Evolutionary conservation across 1,284 basidiomycete species (phyloP).

Genomic region (Papiliotrema nemorosa): DNA sequence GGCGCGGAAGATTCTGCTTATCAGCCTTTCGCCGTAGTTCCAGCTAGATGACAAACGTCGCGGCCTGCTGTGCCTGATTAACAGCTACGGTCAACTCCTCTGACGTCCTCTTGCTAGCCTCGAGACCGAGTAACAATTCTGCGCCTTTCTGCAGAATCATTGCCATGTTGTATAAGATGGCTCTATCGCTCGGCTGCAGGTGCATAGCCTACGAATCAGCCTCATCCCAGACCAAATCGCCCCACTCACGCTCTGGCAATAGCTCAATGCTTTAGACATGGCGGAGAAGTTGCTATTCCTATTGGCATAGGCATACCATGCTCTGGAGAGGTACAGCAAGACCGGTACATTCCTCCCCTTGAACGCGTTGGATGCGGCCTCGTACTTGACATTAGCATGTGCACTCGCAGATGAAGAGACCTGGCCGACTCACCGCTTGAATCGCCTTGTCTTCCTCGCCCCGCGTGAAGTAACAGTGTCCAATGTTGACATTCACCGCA

Average conservation of each 20-base stretch:
- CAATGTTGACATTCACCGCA: conserved; percentile 89
- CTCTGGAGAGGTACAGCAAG: conserved; percentile 76
- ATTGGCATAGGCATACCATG: conserved; percentile 87
- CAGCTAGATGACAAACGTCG: conserved; percentile 58
- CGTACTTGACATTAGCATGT: conserved; percentile 61
- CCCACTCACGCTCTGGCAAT: conserved; percentile 65
- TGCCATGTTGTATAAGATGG: conserved; percentile 86
- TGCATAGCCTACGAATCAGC: conserved; percentile 62
- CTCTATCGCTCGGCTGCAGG: conserved; percentile 77
- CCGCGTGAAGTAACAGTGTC: conserved; percentile 83
- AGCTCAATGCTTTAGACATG: conserved; percentile 73
- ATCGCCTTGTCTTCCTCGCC: conserved; percentile 93
- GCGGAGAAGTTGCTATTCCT: conserved; percentile 75
- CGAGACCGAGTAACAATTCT: conserved; percentile 74
- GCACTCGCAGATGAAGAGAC: background rate
- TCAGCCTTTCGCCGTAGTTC: conserved; percentile 1
- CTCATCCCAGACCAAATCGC: background rate
- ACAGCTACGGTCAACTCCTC: conserved; percentile 74
- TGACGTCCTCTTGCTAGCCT: conserved; percentile 69
- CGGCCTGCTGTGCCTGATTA: conserved; percentile 78
- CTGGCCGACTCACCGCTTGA: conserved; percentile 78
- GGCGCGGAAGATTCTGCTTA: conserved; percentile 68
- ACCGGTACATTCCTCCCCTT: conserved; percentile 65
- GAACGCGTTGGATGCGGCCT: conserved; percentile 74
- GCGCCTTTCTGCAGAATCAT: conserved; percentile 94